phyloP scores from a whole-genome alignment of 228 moss, liverwort and hornwort genomes.

The Sphagnum magellanicum region DNA sequence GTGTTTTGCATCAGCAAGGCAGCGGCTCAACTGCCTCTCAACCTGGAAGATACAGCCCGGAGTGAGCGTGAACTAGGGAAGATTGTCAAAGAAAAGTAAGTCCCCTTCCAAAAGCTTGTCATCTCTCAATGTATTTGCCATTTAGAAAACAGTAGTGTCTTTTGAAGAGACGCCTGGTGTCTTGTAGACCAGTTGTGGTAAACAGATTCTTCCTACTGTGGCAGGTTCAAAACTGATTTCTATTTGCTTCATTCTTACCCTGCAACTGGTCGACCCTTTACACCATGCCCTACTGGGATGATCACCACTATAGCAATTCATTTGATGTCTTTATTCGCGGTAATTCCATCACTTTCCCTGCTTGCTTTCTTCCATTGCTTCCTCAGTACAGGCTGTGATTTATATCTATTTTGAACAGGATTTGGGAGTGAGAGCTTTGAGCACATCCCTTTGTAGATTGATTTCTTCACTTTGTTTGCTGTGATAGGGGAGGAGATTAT shows the following conservation, averaged over 20 bases:
- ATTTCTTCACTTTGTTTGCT: too few species aligned
- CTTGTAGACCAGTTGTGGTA: too few species aligned
- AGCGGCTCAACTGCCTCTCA: constrained; percentile 66
- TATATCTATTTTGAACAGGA: too few species aligned
- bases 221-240: constrained; percentile 75
- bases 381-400: too few species aligned
- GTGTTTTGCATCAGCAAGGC: constrained; percentile 72
- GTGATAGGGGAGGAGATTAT: constrained; percentile 5
- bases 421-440: too few species aligned
- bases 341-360: constrained; percentile 3
- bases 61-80: constrained; percentile 76
- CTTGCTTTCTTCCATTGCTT: too few species aligned
- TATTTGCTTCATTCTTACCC: constrained; percentile 85
- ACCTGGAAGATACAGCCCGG: constrained; percentile 77
- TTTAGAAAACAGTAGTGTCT: too few species aligned
- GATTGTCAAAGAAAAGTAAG: constrained; percentile 90
- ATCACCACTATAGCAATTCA: constrained; percentile 73
- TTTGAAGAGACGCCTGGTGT: too few species aligned
- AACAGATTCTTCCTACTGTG: not conserved
- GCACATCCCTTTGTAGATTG: too few species aligned
- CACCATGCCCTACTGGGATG: constrained; percentile 89
- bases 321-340: constrained; percentile 94
- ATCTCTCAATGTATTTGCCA: not conserved
- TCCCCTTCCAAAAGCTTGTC: too few species aligned
- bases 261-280: constrained; percentile 69